A percentile compares a stretch with the other conserved stretches of the same genome.
phyloP scores from a whole-genome alignment of 208 protist species.

The Leishmania major region DNA sequence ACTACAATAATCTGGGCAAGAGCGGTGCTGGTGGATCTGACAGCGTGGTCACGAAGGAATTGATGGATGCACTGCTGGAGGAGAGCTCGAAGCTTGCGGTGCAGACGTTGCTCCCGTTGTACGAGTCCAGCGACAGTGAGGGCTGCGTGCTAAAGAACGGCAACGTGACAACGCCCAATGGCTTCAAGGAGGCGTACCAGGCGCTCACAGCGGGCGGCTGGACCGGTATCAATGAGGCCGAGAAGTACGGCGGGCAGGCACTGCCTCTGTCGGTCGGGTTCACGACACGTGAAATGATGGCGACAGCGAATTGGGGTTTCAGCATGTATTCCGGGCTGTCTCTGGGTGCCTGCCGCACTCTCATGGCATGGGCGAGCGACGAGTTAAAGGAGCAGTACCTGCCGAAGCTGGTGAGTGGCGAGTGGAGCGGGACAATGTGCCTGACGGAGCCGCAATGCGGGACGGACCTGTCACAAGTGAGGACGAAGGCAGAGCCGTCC shows the following conservation, averaged over 20 bases:
- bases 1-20: conserved; percentile 71
- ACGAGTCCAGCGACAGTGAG: conserved; percentile 56
- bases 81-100: conserved; percentile 64
- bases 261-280: conserved; percentile 73
- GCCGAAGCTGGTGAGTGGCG: conserved; percentile 66
- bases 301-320: conserved; percentile 86
- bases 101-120: conserved; percentile 63
- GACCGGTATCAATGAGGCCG: conserved; percentile 64
- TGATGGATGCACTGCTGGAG: conserved; percentile 76
- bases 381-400: conserved; percentile 86
- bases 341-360: conserved; percentile 58
- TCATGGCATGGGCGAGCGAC: conserved; percentile 68
- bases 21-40: conserved; percentile 18
- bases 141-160: conserved; percentile 62
- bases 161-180: conserved; percentile 68
- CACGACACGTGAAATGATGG: conserved; percentile 69
- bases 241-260: conserved; percentile 85
- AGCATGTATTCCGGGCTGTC: conserved; percentile 88
- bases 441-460: conserved; percentile 92
- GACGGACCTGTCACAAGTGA: conserved; percentile 82
- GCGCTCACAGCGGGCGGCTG: conserved; percentile 75
- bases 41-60: conserved; percentile 61
- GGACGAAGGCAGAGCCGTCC: conserved; percentile 75
- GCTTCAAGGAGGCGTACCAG: conserved; percentile 91
- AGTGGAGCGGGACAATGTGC: conserved; percentile 91